Evolutionary conservation across 208 protist genomes (phyloP).

Genomic region (Crithidia bombi): DNA sequence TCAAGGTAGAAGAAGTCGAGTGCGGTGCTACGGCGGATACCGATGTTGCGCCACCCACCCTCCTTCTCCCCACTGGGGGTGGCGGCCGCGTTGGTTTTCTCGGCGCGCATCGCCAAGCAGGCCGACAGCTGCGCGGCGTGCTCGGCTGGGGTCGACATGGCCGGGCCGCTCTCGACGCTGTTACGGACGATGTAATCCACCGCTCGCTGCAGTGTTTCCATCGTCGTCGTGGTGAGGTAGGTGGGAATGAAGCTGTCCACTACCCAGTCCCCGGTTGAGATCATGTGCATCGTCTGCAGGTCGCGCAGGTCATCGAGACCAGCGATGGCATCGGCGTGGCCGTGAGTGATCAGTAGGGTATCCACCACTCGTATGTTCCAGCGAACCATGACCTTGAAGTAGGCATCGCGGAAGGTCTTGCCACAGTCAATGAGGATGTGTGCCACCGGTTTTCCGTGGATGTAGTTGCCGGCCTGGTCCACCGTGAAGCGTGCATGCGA

Average conservation of each 20-base stretch:
- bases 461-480: conserved; percentile 32
- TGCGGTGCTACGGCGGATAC: conserved; percentile 81
- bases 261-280: conserved; percentile 58
- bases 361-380: conserved; percentile 69
- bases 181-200: conserved; percentile 82
- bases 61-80: conserved; percentile 23
- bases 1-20: conserved; percentile 76
- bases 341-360: conserved; percentile 88
- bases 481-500: conserved; percentile 39
- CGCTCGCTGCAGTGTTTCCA: conserved; percentile 42
- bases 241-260: conserved; percentile 77
- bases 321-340: conserved; percentile 81
- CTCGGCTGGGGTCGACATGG: conserved; percentile 26
- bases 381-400: conserved; percentile 79
- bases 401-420: conserved; percentile 92
- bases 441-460: conserved; percentile 37
- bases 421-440: conserved; percentile 88
- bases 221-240: conserved; percentile 58
- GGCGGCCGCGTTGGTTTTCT: conserved; percentile 13
- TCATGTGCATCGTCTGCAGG: conserved; percentile 73
- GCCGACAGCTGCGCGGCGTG: conserved; percentile 31
- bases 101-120: conserved; percentile 21
- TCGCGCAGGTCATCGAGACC: conserved; percentile 93
- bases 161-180: conserved; percentile 43
- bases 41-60: conserved; percentile 65